Base-by-base conservation (phyloP, 345 rosid genomes). In the Ceriops tagal region DNA sequence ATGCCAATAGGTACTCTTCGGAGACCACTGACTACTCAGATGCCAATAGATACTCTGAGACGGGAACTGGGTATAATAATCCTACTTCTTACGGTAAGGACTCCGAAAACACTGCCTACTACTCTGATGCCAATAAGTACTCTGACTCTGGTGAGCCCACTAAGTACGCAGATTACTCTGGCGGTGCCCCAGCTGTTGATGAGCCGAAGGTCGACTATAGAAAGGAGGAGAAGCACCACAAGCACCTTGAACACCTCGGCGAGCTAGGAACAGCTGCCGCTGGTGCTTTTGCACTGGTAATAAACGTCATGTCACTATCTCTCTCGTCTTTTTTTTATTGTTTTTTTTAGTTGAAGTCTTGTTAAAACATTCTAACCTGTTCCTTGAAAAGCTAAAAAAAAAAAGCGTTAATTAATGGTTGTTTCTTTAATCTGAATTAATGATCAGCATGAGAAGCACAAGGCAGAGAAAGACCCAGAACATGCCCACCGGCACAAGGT, bases 171-270 rank as follows among this genome's bases (percentile, higher is more conserved):
- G 59, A 5, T 21, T 24, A 27, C 59, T 21, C 59, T 56, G 6
- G 28, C 28, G 59, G 13, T 22, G 26, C 13, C 19, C 15, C 59
- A 22, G 16, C 31, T 24, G 59, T 6, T 56, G 28, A 24, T 24
- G 39, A 27, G 22, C 43, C 58, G 0, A 79, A 71, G 19, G 59
- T 30, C 43, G 89, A 81, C 62, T 80, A 83, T 70, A 59, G 56
- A 69, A 77, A 81, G 80, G 87, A 87, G 73, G 88, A 85, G 79
- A 87, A 85, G 82, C 89, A 87, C 71, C 91, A 87, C 80, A 83
- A 81, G 73, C 86, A 77, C 66, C 86, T 61, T 22, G 86, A 87
- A 77, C 80, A 85, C 58, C 30, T 75, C 0, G 86, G 89, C 1
- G 89, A 75, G 71, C 43, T 85, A 1, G 89, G 83, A 0, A 52